These are phyloP conservation scores for Isatis lusitanica DNA, from an alignment of 441 rosid genomes.

Conservation along the genomic window DNA sequence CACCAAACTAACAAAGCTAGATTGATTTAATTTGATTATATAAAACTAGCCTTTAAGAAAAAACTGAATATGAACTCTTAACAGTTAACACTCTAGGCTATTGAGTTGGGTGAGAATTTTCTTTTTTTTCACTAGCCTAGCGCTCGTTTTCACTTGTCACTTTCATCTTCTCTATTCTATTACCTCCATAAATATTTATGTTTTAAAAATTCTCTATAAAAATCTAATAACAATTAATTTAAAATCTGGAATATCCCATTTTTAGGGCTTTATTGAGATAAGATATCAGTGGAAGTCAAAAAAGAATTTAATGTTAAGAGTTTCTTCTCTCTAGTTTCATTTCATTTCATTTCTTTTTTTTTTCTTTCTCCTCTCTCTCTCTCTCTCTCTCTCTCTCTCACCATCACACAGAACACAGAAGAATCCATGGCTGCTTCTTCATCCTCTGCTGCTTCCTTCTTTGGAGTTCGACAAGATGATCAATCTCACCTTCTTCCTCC, in stretches of 20 bases:
- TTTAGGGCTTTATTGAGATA: constrained; percentile 44
- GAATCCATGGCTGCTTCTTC: constrained; percentile 67
- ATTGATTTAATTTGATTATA: constrained; percentile 7
- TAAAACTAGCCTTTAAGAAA: background rate
- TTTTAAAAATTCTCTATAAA: constrained; percentile 2
- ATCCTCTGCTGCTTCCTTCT: constrained; percentile 71
- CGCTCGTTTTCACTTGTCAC: constrained; percentile 31
- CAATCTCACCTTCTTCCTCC: constrained; percentile 59
- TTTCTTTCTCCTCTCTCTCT: background rate
- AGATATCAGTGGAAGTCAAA: constrained; percentile 42
- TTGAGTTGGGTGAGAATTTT: constrained; percentile 2
- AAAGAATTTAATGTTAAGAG: constrained; percentile 50
- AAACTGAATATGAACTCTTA: background rate
- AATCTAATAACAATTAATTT: constrained; percentile 24
- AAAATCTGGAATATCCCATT: constrained; percentile 36
- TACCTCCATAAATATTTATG: constrained; percentile 30
- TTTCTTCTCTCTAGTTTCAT: constrained; percentile 32
- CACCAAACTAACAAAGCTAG: constrained; percentile 7
- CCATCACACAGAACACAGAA: constrained; percentile 36
- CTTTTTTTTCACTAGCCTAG: constrained; percentile 16
- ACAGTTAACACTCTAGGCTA: background rate
- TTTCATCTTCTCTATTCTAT: constrained; percentile 28
- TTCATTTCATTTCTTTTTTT: constrained; percentile 23
- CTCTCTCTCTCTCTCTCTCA: constrained; percentile 42
- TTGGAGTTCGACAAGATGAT: constrained; percentile 66